Base-by-base conservation (phyloP, 495 filamentous ascomycete species). In the Collariella sp. region DNA sequence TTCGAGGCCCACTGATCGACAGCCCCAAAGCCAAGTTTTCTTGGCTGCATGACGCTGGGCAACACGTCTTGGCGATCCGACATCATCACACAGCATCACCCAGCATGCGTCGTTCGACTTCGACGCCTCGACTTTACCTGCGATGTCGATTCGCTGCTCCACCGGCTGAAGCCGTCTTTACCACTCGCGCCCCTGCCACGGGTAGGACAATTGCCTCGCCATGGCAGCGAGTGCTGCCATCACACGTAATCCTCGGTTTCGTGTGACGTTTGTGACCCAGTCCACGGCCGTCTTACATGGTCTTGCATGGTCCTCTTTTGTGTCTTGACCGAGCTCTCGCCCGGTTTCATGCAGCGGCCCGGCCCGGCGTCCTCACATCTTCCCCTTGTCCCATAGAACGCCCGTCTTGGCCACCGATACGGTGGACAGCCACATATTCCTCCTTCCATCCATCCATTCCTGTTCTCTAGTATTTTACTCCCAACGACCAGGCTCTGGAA, bases 321-420 rank as follows among this genome's bases (percentile, higher is more conserved):
- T 18, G 24, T 18, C 23, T 22, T 2, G n/a, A 40, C 15, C 31
- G 36, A 31, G 47, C 36, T 41, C 35, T 19, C 48, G 18, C 55
- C 34, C 10, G 16, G 55, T 57, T 52, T 52, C 55, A 48, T 38
- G 52, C n/a, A 46, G 10, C 46, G 1, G n/a, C 35, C 47, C 35
- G 22, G 41, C n/a, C 50, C 15, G 18, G n/a, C 31, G 11, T 22
- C 18, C 18, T 26, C 16, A 5, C 19, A 20, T 12, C 39, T 29
- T 20, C 38, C 1, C 18, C 13, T 22, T 19, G 41, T 44, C 39
- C 41, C 54, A 45, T 22, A 50, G 3, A 26, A 29, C 29, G 10
- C 46, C 53, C 53, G n/a, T 23, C 5, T 31, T 18, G 19, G 39
- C 26, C 45, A 24, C 54, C 46, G 29, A 46, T 23, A 16, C 20